phyloP scores from a whole-genome alignment of 2,329 filamentous ascomycete species.

The Apiospora malaysiana region DNA sequence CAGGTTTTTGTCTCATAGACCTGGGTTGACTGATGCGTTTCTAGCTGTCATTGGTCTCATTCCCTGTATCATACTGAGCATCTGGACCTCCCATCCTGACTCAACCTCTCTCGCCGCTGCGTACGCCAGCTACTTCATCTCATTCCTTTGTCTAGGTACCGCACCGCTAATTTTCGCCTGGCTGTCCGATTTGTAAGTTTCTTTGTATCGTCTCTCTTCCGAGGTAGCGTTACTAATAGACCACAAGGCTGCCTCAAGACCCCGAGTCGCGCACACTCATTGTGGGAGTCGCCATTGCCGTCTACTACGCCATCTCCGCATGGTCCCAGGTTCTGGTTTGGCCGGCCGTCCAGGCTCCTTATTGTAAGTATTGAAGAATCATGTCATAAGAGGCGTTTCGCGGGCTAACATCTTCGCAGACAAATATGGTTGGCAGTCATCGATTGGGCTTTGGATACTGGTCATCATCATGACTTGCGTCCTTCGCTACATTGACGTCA shows the following conservation, averaged over 20 bases:
- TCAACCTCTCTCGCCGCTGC: slow-evolving; percentile 50
- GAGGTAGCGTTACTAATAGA: not conserved
- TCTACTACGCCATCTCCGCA: slow-evolving; percentile 55
- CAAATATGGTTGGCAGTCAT: slow-evolving; percentile 55
- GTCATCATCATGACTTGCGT: slow-evolving; percentile 52
- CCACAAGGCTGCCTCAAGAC: slow-evolving; percentile 47
- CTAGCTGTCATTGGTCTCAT: slow-evolving; percentile 50
- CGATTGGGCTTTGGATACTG: slow-evolving; percentile 49
- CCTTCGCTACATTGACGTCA: slow-evolving; percentile 51
- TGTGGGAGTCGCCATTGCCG: slow-evolving; percentile 54
- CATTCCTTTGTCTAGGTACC: slow-evolving; percentile 53
- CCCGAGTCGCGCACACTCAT: slow-evolving; percentile 55
- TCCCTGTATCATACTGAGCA: slow-evolving; percentile 56
- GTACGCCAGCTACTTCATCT: slow-evolving; percentile 59
- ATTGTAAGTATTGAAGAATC: slow-evolving; percentile 43
- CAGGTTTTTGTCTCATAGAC: not conserved
- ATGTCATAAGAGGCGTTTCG: not conserved
- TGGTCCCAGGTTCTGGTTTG: slow-evolving; percentile 59
- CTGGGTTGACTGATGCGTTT: not conserved
- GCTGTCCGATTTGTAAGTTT: slow-evolving; percentile 51
- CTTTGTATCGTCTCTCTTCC: too few species aligned
- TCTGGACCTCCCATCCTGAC: slow-evolving; percentile 55
- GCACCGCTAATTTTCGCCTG: slow-evolving; percentile 59
- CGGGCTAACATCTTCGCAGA: slow-evolving; percentile 33
- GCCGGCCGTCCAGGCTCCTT: slow-evolving; percentile 57